Conservation (phyloP, 352 stramenopile genomes). For the Pythium vanterpoolii region DNA sequence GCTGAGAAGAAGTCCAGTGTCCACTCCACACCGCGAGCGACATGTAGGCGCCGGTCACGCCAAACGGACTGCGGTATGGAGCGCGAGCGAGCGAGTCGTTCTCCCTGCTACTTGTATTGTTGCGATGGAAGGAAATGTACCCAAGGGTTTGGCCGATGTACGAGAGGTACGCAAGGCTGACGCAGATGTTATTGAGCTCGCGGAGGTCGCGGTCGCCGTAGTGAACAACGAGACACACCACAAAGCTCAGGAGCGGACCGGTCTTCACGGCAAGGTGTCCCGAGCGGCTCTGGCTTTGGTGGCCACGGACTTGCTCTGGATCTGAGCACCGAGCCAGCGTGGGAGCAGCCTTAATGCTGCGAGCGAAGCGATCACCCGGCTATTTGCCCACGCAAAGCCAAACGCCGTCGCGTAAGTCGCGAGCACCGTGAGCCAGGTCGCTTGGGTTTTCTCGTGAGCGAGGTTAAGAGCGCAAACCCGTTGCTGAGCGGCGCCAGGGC, state of each 20-base stretch:
- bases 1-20: conserved; percentile 11
- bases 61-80: conserved; percentile 19
- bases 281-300: not conserved
- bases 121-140: conserved; percentile 7
- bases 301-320: conserved; percentile 10
- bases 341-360: conserved; percentile 19
- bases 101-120: too few relatives aligned
- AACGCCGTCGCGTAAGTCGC: conserved; percentile 21
- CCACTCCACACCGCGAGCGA: conserved; percentile 20
- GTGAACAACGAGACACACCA: conserved; percentile 14
- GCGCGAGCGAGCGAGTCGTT: not conserved
- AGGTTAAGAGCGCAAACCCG: conserved; percentile 16
- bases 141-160: conserved; percentile 15
- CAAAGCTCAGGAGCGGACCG: conserved; percentile 10
- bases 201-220: not conserved
- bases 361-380: conserved; percentile 11
- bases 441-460: not conserved
- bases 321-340: not conserved
- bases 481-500: conserved; percentile 12
- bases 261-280: conserved; percentile 1
- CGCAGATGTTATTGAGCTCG: not conserved
- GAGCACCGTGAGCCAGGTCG: conserved; percentile 18
- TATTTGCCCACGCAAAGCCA: conserved; percentile 26
- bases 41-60: conserved; percentile 7
- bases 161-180: conserved; percentile 16